Percentiles rank a stretch among this genome's conserved stretches.
Conservation (phyloP, 257 asterid genomes). For the Solanum virginianum region DNA sequence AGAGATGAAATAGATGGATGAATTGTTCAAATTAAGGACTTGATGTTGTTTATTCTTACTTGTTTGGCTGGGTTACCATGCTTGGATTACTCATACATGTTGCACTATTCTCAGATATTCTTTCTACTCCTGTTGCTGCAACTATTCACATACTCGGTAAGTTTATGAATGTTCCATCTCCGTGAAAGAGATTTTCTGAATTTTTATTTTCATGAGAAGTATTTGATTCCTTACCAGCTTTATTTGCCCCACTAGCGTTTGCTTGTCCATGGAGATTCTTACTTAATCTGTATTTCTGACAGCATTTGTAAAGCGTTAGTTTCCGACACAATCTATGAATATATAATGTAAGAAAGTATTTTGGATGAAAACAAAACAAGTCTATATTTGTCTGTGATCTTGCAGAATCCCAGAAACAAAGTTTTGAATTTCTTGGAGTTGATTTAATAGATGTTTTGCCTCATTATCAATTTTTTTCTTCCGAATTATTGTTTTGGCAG, state of each 20-base stretch:
- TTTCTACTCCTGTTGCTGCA: slow-evolving; percentile 48
- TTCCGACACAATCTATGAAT: background rate
- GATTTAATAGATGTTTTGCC: background rate
- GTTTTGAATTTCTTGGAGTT: background rate
- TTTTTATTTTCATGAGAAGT: background rate
- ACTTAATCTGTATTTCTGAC: slow-evolving; percentile 86
- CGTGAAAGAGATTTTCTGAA: background rate
- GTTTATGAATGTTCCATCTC: background rate
- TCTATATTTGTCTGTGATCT: background rate
- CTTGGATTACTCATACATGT: slow-evolving; percentile 34
- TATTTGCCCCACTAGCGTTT: slow-evolving; percentile 39
- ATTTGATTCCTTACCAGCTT: slow-evolving; percentile 46
- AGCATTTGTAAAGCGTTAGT: slow-evolving; percentile 4
- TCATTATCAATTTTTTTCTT: background rate
- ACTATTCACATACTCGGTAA: slow-evolving; percentile 10
- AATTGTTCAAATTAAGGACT: background rate
- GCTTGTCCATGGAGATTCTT: slow-evolving; percentile 77
- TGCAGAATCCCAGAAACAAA: background rate
- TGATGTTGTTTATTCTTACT: slow-evolving; percentile 26
- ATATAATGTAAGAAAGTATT: background rate
- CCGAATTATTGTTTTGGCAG: background rate
- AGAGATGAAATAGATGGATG: background rate
- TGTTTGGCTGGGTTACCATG: slow-evolving; percentile 39
- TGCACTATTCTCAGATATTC: slow-evolving; percentile 42
- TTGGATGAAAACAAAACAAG: background rate